These are phyloP conservation scores for Tuber borchii DNA, from an alignment of 495 filamentous ascomycete species.

Conservation along the genomic window DNA sequence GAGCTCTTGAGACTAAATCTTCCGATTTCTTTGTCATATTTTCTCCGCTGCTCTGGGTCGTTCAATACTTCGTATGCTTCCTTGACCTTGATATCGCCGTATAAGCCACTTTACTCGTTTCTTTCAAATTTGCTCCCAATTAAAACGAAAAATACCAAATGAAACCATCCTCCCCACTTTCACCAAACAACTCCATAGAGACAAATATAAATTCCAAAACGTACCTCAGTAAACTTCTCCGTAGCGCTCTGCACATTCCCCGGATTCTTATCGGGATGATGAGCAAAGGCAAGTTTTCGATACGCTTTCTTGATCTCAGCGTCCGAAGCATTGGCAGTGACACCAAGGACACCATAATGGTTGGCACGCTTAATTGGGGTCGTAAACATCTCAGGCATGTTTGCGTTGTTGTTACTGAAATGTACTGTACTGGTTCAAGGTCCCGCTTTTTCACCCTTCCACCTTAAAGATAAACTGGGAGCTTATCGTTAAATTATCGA, in stretches of 20 bases:
- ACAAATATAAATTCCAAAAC: neutral
- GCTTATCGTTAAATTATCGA: conserved; percentile 1
- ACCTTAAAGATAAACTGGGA: neutral
- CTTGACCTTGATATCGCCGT: conserved; percentile 1
- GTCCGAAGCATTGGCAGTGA: conserved; percentile 25
- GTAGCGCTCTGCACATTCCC: conserved; percentile 34
- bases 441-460: neutral
- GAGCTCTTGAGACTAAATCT: neutral
- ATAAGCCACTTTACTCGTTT: neutral
- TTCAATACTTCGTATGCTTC: conserved; percentile 19
- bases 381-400: neutral
- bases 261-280: conserved; percentile 41
- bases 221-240: conserved; percentile 41
- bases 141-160: neutral
- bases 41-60: conserved; percentile 17
- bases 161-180: neutral
- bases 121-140: neutral
- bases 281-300: conserved; percentile 36
- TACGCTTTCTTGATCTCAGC: conserved; percentile 38
- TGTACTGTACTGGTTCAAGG: conserved; percentile 4
- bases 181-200: neutral
- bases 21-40: conserved; percentile 20
- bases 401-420: conserved; percentile 2
- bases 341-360: conserved; percentile 31
- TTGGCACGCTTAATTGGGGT: neutral